phyloP scores from a whole-genome alignment of 2,329 filamentous ascomycete genomes.

The Myriosclerotinia scirpicola region DNA sequence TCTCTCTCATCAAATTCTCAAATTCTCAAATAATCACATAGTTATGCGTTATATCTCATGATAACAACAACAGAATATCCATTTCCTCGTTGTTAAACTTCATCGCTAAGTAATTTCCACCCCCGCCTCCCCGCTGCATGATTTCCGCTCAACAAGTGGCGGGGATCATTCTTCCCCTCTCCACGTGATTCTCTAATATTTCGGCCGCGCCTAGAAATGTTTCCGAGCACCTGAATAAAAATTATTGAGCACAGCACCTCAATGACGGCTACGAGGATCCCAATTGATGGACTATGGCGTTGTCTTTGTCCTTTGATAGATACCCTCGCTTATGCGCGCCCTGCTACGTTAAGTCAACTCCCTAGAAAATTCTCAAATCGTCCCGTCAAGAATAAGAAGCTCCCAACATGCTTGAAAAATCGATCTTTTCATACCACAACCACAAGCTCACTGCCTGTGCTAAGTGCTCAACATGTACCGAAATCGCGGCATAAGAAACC shows the following conservation, averaged over 20 bases:
- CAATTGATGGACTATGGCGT: slow-evolving; percentile 61
- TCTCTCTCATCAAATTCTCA: neutral
- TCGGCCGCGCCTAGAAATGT: slow-evolving; percentile 12
- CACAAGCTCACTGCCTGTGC: neutral
- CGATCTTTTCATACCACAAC: slow-evolving; percentile 7
- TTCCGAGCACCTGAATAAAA: slow-evolving; percentile 11
- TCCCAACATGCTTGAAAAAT: slow-evolving; percentile 11
- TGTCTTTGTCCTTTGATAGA: slow-evolving; percentile 61
- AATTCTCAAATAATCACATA: slow-evolving; percentile 4
- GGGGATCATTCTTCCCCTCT: slow-evolving; percentile 9
- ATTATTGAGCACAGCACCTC: slow-evolving; percentile 25
- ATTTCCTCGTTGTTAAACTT: neutral
- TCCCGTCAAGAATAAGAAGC: neutral
- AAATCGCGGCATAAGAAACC: neutral
- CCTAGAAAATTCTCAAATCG: slow-evolving; percentile 19
- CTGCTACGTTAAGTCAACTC: neutral
- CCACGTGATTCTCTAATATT: slow-evolving; percentile 14
- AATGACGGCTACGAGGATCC: slow-evolving; percentile 42
- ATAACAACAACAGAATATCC: neutral
- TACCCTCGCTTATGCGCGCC: slow-evolving; percentile 33
- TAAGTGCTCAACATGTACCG: neutral
- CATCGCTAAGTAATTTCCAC: neutral
- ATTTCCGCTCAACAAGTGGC: slow-evolving; percentile 2
- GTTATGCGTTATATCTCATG: neutral
- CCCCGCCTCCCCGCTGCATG: neutral